Evolutionary conservation across 2,329 filamentous ascomycete species (phyloP).

Genomic region (Esteya vermicola): DNA sequence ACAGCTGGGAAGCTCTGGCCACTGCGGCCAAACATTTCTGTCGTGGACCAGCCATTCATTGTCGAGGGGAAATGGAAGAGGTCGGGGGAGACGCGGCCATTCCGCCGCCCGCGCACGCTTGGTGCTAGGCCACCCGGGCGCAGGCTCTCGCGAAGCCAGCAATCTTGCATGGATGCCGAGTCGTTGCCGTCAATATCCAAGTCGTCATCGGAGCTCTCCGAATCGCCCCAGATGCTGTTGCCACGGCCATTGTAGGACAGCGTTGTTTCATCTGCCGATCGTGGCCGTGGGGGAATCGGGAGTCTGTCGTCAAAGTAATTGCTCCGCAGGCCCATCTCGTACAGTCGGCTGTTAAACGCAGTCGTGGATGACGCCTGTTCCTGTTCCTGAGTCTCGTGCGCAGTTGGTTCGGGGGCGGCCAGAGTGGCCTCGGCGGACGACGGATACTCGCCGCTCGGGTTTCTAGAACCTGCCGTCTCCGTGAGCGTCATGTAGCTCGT

Average conservation of each 20-base stretch:
- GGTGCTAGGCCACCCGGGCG: slow-evolving; percentile 21
- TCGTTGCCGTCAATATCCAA: slow-evolving; percentile 25
- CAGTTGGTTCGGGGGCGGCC: too few species aligned
- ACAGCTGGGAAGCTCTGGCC: slow-evolving; percentile 14
- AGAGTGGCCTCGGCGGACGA: background rate
- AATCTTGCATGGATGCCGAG: slow-evolving; percentile 38
- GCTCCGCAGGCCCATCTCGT: slow-evolving; percentile 10
- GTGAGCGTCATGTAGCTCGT: slow-evolving; percentile 18
- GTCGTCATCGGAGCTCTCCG: slow-evolving; percentile 23
- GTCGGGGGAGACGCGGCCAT: slow-evolving; percentile 29
- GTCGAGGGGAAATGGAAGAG: slow-evolving; percentile 37
- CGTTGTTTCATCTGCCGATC: slow-evolving; percentile 31
- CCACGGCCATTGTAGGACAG: slow-evolving; percentile 19
- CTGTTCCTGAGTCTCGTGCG: too few species aligned
- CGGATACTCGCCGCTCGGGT: slow-evolving; percentile 11
- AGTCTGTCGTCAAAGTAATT: slow-evolving; percentile 17
- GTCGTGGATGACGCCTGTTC: slow-evolving; percentile 18
- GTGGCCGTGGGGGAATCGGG: slow-evolving; percentile 24
- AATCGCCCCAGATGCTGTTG: slow-evolving; percentile 27
- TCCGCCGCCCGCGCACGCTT: background rate
- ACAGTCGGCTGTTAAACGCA: slow-evolving; percentile 18
- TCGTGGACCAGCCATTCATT: slow-evolving; percentile 26
- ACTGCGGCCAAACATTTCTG: slow-evolving; percentile 30
- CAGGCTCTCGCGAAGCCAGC: slow-evolving; percentile 41
- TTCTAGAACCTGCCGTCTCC: slow-evolving; percentile 14